Evolutionary conservation across 148 eudicot genomes (phyloP).

Genomic region (Camellia sinensis): DNA sequence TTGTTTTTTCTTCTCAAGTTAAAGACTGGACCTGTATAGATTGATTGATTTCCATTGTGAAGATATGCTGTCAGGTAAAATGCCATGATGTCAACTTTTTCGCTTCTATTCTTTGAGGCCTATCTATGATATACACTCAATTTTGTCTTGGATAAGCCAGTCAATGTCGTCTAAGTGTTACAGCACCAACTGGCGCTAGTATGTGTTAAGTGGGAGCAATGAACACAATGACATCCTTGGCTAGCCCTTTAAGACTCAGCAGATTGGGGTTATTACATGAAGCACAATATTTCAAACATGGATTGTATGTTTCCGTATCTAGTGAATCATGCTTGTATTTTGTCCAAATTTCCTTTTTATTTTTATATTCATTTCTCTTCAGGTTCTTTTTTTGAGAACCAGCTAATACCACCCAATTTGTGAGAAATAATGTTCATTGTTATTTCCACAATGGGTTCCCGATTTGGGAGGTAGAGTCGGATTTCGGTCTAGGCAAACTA

Average conservation of each 20-base stretch:
- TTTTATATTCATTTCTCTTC: background rate
- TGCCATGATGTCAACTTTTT: conserved; percentile 15
- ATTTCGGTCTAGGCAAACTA: too few species aligned
- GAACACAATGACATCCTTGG: background rate
- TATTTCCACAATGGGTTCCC: too few species aligned
- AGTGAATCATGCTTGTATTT: background rate
- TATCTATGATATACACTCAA: background rate
- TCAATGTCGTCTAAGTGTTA: background rate
- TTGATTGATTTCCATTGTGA: conserved; percentile 88
- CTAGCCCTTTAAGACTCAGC: background rate
- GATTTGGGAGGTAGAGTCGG: too few species aligned
- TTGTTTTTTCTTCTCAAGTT: conserved; percentile 80
- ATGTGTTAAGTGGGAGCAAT: background rate
- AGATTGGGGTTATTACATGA: background rate
- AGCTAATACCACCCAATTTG: too few species aligned
- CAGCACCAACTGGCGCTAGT: background rate
- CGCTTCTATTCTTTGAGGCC: background rate
- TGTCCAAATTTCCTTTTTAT: background rate
- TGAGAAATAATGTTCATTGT: too few species aligned
- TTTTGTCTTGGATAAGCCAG: conserved; percentile 1
- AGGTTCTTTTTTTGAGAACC: too few species aligned
- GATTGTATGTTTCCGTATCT: too few species aligned
- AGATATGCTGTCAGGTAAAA: conserved; percentile 84
- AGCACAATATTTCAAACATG: too few species aligned
- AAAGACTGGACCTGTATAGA: conserved; percentile 69